Evolutionary conservation across 2,329 filamentous ascomycete genomes (phyloP).

Genomic region (Colletotrichum aenigma): DNA sequence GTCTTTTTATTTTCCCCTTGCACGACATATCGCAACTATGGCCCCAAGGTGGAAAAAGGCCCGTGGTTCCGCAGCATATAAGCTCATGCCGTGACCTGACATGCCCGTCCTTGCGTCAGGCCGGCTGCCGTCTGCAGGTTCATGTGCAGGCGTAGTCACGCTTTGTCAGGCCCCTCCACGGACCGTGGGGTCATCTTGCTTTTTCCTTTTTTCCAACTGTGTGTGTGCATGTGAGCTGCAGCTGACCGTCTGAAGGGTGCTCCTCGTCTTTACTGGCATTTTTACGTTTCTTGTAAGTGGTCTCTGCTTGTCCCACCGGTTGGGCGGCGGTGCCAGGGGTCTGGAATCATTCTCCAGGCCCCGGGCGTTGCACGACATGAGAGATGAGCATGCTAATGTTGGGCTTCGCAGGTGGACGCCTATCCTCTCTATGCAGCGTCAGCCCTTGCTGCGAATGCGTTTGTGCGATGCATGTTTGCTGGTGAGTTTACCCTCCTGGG

Average conservation of each 20-base stretch:
- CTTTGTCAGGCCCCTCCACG: slow-evolving; percentile 31
- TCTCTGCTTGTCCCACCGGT: neutral
- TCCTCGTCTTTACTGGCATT: slow-evolving; percentile 81
- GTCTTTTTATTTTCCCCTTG: slow-evolving; percentile 1
- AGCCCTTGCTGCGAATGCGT: slow-evolving; percentile 83
- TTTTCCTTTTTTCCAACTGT: slow-evolving; percentile 21
- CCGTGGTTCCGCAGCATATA: neutral
- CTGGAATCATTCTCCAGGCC: slow-evolving; percentile 14
- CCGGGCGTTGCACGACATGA: neutral
- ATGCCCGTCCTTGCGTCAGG: slow-evolving; percentile 5
- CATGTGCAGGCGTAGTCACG: slow-evolving; percentile 26
- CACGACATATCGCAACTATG: slow-evolving; percentile 17
- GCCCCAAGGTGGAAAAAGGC: slow-evolving; percentile 16
- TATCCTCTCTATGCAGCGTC: slow-evolving; percentile 78
- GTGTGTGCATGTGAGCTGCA: slow-evolving; percentile 27
- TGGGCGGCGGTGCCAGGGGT: slow-evolving; percentile 16
- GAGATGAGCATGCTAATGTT: slow-evolving; percentile 3
- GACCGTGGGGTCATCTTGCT: slow-evolving; percentile 27
- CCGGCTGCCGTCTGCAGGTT: slow-evolving; percentile 4
- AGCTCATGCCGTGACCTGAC: neutral
- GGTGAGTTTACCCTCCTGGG: slow-evolving; percentile 43
- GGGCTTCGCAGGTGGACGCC: slow-evolving; percentile 64
- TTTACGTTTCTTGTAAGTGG: slow-evolving; percentile 84
- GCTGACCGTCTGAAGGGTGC: slow-evolving; percentile 56
- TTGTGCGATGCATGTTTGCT: slow-evolving; percentile 79